A percentile compares a stretch with the other conserved stretches of the same genome.
phyloP scores from a whole-genome alignment of 129 eudicot species.

The Chrysanthemum lavandulifolium region DNA sequence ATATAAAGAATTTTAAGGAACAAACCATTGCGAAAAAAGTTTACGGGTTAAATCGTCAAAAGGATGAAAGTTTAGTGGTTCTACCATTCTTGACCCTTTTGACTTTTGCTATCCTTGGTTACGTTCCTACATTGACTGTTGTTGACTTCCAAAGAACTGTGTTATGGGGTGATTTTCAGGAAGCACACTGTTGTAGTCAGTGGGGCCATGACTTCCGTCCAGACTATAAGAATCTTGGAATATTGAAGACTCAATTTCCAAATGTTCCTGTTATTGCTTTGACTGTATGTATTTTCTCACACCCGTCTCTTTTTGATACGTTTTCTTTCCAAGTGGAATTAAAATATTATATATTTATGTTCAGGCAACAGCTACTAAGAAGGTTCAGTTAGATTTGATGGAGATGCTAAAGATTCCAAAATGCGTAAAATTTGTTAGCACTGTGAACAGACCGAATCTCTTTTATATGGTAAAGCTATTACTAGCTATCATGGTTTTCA shows the following conservation, averaged over 20 bases:
- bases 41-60: no score
- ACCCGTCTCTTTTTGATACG: background rate
- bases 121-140: background rate
- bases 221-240: conserved; percentile 97
- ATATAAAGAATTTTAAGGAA: no score
- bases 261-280: conserved; percentile 87
- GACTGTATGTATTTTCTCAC: conserved; percentile 56
- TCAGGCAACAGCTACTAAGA: conserved; percentile 96
- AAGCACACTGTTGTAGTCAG: conserved; percentile 99
- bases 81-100: no score
- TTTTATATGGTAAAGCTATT: conserved; percentile 74
- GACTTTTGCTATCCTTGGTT: no score
- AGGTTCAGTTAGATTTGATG: conserved; percentile 90
- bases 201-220: conserved; percentile 99
- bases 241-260: conserved; percentile 96
- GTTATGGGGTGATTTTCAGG: conserved; percentile 41
- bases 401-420: conserved; percentile 91
- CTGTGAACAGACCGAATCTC: conserved; percentile 95
- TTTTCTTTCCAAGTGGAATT: conserved; percentile 16
- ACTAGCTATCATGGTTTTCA: conserved; percentile 14
- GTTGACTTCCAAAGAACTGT: background rate
- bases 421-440: conserved; percentile 90
- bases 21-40: no score
- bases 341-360: background rate
- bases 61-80: no score